Percentiles rank a stretch among this genome's conserved stretches.
Conservation (phyloP, 306 rosid genomes). For the Rosa lucieae region DNA sequence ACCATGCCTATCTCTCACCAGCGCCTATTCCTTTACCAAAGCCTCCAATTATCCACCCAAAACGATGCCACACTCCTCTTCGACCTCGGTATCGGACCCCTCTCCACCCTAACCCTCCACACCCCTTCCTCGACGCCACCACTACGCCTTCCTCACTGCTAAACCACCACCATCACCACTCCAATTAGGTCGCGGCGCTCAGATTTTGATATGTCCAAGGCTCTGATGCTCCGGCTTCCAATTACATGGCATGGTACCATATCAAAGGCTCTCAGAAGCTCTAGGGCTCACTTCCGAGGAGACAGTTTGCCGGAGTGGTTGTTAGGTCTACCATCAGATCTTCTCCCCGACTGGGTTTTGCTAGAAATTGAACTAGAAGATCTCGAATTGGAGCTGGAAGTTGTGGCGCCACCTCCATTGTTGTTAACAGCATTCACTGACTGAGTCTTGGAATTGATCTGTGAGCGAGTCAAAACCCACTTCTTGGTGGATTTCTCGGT, state of each 20-base stretch:
- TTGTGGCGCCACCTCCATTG: background rate
- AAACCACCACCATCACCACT: too few relatives aligned
- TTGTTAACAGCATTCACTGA: conserved; percentile 16
- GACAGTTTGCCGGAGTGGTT: conserved; percentile 54
- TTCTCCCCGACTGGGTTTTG: conserved; percentile 13
- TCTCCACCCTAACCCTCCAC: too few relatives aligned
- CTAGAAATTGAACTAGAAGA: background rate
- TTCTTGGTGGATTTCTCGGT: conserved; percentile 46
- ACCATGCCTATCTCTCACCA: too few relatives aligned
- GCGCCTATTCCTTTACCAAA: too few relatives aligned
- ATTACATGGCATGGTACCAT: conserved; percentile 30
- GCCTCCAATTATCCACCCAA: too few relatives aligned
- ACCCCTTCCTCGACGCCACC: too few relatives aligned
- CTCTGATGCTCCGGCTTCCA: conserved; percentile 73
- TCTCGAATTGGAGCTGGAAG: conserved; percentile 52
- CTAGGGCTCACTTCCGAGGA: conserved; percentile 42
- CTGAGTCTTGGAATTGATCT: conserved; percentile 36
- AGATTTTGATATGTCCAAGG: too few relatives aligned
- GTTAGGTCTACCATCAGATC: conserved; percentile 39
- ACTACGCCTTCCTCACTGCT: too few relatives aligned
- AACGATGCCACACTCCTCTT: too few relatives aligned
- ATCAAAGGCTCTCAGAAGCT: conserved; percentile 39
- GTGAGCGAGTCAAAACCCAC: conserved; percentile 47
- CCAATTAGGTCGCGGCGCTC: too few relatives aligned
- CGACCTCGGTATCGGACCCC: too few relatives aligned